Evolutionary conservation across 768 basidiomycete species (phyloP).

Genomic region (Lanmaoa pseudosensibilis): DNA sequence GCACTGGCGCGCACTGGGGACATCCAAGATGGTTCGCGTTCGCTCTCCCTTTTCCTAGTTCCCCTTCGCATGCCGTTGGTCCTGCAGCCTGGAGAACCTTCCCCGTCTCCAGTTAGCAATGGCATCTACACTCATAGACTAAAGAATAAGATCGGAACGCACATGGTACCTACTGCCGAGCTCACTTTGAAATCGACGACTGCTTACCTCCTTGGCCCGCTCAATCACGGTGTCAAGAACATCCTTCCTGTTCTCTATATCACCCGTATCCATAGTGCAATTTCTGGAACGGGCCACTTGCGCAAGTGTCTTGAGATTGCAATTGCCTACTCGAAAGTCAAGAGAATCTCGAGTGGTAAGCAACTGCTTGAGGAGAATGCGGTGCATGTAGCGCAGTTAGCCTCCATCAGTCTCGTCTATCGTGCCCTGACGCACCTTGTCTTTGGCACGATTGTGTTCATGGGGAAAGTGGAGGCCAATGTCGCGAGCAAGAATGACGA

Average conservation of each 20-base stretch:
- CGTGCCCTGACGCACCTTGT: constrained; percentile 63
- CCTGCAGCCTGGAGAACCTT: constrained; percentile 39
- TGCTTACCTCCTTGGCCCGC: constrained; percentile 61
- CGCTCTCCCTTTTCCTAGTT: constrained; percentile 73
- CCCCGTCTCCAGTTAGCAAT: constrained; percentile 53
- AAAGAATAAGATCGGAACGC: constrained; percentile 79
- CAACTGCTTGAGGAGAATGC: constrained; percentile 53
- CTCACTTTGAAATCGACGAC: constrained; percentile 58
- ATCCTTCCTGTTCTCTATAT: constrained; percentile 76
- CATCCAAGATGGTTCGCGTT: constrained; percentile 53
- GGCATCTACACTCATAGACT: constrained; percentile 69
- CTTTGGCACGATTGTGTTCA: constrained; percentile 56
- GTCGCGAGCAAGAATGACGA: constrained; percentile 50
- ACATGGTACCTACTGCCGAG: constrained; percentile 74
- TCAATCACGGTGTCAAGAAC: constrained; percentile 60
- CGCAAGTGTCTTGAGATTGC: constrained; percentile 67
- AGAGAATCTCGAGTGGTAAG: constrained; percentile 52
- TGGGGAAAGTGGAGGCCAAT: constrained; percentile 64
- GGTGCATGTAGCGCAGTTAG: constrained; percentile 65
- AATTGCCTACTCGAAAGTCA: constrained; percentile 59
- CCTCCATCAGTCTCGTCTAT: constrained; percentile 59
- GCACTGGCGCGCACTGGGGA: constrained; percentile 74
- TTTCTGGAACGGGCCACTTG: constrained; percentile 54
- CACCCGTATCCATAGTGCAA: constrained; percentile 68
- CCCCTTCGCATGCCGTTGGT: constrained; percentile 58